A percentile compares a stretch with the other conserved stretches of the same genome.
phyloP scores from a whole-genome alignment of 768 basidiomycete species.

The Hygrocybe punicea region DNA sequence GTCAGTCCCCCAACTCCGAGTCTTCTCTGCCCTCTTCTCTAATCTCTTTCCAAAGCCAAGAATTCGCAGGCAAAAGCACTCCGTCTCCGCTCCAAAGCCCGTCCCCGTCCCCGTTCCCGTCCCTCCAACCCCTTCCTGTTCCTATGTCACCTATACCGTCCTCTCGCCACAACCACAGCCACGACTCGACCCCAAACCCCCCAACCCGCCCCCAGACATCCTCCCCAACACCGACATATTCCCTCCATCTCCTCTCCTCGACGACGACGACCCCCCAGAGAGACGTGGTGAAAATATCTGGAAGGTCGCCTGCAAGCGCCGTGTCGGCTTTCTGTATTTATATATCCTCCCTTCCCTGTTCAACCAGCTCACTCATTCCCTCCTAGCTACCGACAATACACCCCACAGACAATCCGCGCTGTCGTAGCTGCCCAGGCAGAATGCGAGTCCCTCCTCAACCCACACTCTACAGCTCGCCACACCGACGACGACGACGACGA shows the following conservation, averaged over 20 bases:
- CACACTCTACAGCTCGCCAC: background rate
- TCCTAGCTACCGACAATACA: conserved; percentile 8
- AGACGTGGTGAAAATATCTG: conserved; percentile 1
- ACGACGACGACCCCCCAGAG: background rate
- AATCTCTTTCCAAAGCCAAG: no score
- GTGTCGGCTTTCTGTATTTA: conserved; percentile 2
- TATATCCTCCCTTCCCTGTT: background rate
- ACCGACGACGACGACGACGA: conserved; percentile 3
- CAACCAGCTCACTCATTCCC: background rate
- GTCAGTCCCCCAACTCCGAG: no score
- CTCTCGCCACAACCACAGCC: background rate
- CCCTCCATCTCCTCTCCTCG: background rate
- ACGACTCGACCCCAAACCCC: background rate
- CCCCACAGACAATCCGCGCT: conserved; percentile 12
- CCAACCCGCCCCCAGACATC: background rate
- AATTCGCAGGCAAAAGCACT: no score
- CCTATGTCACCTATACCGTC: no score
- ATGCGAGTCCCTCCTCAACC: conserved; percentile 3
- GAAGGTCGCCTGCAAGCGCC: conserved; percentile 7
- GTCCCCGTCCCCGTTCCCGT: no score
- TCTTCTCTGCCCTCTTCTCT: no score
- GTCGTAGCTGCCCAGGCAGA: conserved; percentile 13
- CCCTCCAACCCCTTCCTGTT: no score
- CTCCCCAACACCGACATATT: no score
- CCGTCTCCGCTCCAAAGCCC: no score